Evolutionary conservation across 441 rosid species (phyloP), one percentile per base, ranked within the genome.

Genomic region (Corymbia citriodora): DNA sequence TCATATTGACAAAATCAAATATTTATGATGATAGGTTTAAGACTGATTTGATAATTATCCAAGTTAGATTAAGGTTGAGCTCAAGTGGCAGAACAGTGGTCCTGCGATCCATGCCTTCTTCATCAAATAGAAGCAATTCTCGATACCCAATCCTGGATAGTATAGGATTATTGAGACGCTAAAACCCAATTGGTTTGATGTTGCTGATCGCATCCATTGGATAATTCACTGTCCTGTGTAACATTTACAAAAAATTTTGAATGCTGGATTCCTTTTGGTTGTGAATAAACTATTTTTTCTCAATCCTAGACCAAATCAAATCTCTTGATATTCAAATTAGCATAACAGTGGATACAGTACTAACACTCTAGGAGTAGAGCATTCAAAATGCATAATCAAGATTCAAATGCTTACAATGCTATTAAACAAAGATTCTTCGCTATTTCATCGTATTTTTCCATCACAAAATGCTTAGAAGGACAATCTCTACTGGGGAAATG

Each of bases 101-200:
- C 99, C 96, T 1, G 97, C 97, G 2, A 74, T 93, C 55, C 99
- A 97, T 49, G 95, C 96, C 4, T 54, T 90, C 2, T 83, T 95
- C 6, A 95, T 94, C 31, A 96, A 61, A 97, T 90, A 96, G 99
- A 98, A 90, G 87, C 63, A 96, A 97, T 88, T 97, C 99, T 6
- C 92, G 92, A n/a, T 94, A 97, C 25, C 88, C 95, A 55, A 90
- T 93, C 27, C 95, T 97, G 52, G 96, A 97, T 25, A 97, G 95
- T 23, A 94, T 90, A 91, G 98, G 88, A 92, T 97, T 63, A 98
- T 97, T 6, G 98, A 96, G 93, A 94, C 96, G 88, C 92, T 94
- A 92, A 96, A 93, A 89, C 99, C 98, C 1, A 96, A 99, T 17
- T 94, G 97, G 96, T 97, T 97, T 88, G 97, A 97, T 87, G 89